A percentile compares a stretch with the other conserved stretches of the same genome.
Conservation (phyloP, 306 rosid genomes). For the Malus asiatica region DNA sequence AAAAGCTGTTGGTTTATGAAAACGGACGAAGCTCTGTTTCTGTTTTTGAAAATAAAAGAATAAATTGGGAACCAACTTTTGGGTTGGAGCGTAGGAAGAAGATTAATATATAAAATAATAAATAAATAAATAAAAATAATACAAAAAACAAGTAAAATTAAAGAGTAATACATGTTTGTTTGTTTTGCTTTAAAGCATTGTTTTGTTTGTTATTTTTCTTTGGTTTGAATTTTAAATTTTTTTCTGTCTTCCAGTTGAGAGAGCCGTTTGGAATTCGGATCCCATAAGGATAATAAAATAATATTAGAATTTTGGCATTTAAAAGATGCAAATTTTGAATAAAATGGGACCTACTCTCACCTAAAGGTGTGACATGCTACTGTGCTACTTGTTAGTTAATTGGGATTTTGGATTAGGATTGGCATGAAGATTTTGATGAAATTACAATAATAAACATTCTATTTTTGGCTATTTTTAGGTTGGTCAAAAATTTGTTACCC, state of each 20-base stretch:
- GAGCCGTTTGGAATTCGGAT: conserved; percentile 54
- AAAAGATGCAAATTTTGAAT: neutral
- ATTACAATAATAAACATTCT: neutral
- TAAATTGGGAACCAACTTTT: neutral
- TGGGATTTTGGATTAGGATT: neutral
- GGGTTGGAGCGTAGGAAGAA: neutral
- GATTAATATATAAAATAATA: neutral
- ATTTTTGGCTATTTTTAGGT: neutral
- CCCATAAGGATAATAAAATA: neutral
- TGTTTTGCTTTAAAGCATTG: conserved; percentile 21
- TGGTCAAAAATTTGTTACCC: neutral
- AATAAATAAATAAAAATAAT: neutral
- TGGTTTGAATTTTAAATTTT: neutral
- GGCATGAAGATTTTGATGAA: conserved; percentile 4
- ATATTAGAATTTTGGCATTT: neutral
- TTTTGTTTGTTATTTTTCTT: neutral
- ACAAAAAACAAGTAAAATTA: too few species aligned
- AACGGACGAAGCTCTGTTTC: neutral
- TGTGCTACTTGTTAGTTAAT: neutral
- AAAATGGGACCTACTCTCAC: neutral
- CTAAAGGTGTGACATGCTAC: neutral
- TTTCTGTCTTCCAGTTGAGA: conserved; percentile 1
- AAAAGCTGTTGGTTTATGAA: neutral
- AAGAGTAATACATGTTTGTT: neutral
- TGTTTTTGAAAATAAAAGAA: neutral